phyloP scores from a whole-genome alignment of 1,139 yeast genomes.

The Protomyces pachydermus region DNA sequence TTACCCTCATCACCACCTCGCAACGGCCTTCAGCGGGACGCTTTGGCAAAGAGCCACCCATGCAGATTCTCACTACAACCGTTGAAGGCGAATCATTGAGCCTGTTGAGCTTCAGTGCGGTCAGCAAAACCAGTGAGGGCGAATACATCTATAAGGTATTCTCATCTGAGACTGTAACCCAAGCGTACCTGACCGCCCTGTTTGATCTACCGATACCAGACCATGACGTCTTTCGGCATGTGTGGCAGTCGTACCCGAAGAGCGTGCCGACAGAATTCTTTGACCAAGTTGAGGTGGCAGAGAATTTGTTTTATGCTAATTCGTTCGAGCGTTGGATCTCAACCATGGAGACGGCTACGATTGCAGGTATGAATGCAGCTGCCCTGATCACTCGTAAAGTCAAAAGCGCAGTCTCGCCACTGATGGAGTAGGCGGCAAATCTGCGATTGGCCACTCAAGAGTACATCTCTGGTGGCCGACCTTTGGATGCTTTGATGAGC shows the following conservation, averaged over 20 bases:
- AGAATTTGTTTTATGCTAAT: conserved; percentile 43
- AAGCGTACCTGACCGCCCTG: conserved; percentile 34
- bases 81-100: conserved; percentile 32
- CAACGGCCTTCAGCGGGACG: conserved; percentile 30
- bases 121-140: conserved; percentile 35
- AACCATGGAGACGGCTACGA: conserved; percentile 50
- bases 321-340: conserved; percentile 46
- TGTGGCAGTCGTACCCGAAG: conserved; percentile 45
- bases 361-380: conserved; percentile 46
- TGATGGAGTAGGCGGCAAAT: too few species aligned
- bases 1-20: conserved; percentile 36
- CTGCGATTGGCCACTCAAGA: background rate
- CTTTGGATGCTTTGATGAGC: background rate
- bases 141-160: conserved; percentile 44
- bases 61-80: conserved; percentile 37
- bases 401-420: too few species aligned
- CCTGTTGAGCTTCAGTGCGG: conserved; percentile 39
- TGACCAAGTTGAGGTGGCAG: conserved; percentile 35
- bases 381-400: conserved; percentile 28
- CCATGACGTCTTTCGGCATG: conserved; percentile 35
- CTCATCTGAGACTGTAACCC: conserved; percentile 36
- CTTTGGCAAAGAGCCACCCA: conserved; percentile 33
- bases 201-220: conserved; percentile 34
- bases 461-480: background rate
- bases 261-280: conserved; percentile 36